Base-by-base conservation (phyloP, 495 filamentous ascomycete genomes). In the Lophiotrema nucula region DNA sequence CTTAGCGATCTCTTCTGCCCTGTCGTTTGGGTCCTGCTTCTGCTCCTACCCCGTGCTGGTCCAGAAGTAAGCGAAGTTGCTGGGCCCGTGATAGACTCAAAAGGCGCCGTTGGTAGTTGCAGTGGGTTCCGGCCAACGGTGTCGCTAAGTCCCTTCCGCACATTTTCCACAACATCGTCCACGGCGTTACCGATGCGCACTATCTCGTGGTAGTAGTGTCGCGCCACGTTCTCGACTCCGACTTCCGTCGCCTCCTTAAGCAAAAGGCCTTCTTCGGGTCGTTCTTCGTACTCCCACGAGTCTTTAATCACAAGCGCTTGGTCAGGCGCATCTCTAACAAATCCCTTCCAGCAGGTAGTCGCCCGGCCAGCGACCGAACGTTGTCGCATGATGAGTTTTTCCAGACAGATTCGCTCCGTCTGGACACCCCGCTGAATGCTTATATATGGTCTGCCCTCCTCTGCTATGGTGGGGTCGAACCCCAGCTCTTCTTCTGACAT, bases 171-270 rank as follows among this genome's bases (percentile, higher is more conserved):
- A 23, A 66, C 64, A 60, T 72, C 56, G 56, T 74, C 65, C 33
- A 64, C 49, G 31, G 64, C 60, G 13, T 64, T 58, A 45, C 59
- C 15, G 23, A 67, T 50, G 13, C 49, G 48, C 15, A 72, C 67
- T 8, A 64, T 72, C 60, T 67, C 54, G 52, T 73, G 58, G 52
- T 72, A 47, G 52, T 72, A 73, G 49, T 75, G 73, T 39, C 66
- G 62, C 3, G 64, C 65, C 38, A 73, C 66, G 54, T 73, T 74
- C 39, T 64, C 54, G 10, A 69, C 65, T 16, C 56, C 59, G 56
- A 62, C 61, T 28, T 68, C 53, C 27, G 59, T 67, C 45, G 58
- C 62, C 53, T 74, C 60, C 26, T 65, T 57, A 28, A 74, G 58
- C 19, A 74, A 56, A 24, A 64, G 49, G 19, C 68, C 66, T 60